Conservation (phyloP, 2,329 filamentous ascomycete species). For the Ceratocystis cacaofunesta region DNA sequence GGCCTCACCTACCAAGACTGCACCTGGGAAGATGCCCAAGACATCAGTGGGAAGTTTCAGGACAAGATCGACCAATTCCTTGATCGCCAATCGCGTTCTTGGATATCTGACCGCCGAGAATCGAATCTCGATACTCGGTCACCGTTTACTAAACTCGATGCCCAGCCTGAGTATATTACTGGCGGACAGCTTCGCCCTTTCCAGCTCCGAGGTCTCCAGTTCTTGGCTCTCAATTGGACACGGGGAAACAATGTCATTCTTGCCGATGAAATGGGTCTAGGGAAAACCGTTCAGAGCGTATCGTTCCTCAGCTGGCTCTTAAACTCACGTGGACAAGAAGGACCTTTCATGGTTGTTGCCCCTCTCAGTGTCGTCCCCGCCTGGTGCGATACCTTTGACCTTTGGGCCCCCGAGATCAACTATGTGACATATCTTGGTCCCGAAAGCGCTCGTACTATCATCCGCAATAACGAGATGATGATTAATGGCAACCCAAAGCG, state of each 20-base stretch:
- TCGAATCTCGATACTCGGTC: constrained; percentile 60
- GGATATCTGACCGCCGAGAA: constrained; percentile 66
- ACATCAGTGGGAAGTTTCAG: constrained; percentile 67
- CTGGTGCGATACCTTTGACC: constrained; percentile 95
- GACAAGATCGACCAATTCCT: constrained; percentile 83
- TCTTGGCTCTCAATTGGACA: constrained; percentile 91
- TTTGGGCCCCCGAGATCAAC: constrained; percentile 90
- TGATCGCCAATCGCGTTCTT: constrained; percentile 66
- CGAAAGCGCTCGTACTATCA: constrained; percentile 69
- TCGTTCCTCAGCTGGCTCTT: constrained; percentile 94
- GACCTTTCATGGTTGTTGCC: constrained; percentile 92
- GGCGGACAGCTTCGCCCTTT: constrained; percentile 80
- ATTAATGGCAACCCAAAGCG: constrained; percentile 74
- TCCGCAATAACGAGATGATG: constrained; percentile 79
- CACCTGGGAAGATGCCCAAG: constrained; percentile 74
- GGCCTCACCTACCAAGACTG: constrained; percentile 83
- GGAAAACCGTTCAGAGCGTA: constrained; percentile 95
- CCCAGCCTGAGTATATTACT: constrained; percentile 73
- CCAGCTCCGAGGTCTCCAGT: constrained; percentile 87
- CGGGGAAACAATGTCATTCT: constrained; percentile 89
- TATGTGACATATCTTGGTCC: constrained; percentile 95
- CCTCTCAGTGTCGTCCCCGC: constrained; percentile 93
- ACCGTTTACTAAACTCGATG: constrained; percentile 56
- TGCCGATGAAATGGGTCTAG: constrained; percentile 95
- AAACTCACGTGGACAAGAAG: constrained; percentile 77